Percentiles rank a stretch among this genome's conserved stretches.
Evolutionary conservation across 768 basidiomycete species (phyloP).

Genomic region (Amanita pseudoporphyria): DNA sequence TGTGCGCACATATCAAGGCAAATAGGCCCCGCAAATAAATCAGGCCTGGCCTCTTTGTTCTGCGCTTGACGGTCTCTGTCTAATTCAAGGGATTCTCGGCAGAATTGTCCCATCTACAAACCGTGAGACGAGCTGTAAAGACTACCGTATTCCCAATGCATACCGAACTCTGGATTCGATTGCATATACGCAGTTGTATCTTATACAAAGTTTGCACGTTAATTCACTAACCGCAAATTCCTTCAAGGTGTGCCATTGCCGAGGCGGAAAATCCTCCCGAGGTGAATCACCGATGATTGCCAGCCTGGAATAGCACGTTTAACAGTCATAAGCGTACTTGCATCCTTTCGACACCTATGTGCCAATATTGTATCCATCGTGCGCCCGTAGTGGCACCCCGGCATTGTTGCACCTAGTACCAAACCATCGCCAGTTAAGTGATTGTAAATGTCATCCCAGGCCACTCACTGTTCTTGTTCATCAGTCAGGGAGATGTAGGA

Average conservation of each 20-base stretch:
- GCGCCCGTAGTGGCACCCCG: slow-evolving; percentile 80
- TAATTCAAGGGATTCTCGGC: slow-evolving; percentile 88
- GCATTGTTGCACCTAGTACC: slow-evolving; percentile 50
- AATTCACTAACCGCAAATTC: slow-evolving; percentile 63
- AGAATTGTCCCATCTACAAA: slow-evolving; percentile 88
- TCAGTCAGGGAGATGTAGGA: slow-evolving; percentile 82
- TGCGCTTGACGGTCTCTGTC: slow-evolving; percentile 43
- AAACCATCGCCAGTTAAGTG: background rate
- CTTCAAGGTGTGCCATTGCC: slow-evolving; percentile 86
- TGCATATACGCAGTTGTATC: no score
- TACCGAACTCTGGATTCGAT: no score
- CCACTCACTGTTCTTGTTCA: no score
- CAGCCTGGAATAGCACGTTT: slow-evolving; percentile 32
- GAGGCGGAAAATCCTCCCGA: slow-evolving; percentile 74
- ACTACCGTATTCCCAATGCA: no score
- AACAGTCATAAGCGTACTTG: background rate
- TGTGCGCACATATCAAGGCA: no score
- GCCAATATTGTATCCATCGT: slow-evolving; percentile 87
- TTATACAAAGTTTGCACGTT: background rate
- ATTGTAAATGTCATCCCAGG: no score
- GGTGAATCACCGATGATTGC: slow-evolving; percentile 81
- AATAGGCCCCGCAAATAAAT: slow-evolving; percentile 21
- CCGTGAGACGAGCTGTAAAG: background rate
- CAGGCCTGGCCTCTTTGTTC: slow-evolving; percentile 27
- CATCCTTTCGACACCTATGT: slow-evolving; percentile 33